Base-by-base conservation (phyloP, 768 basidiomycete species). In the Psilocybe tampanensis region DNA sequence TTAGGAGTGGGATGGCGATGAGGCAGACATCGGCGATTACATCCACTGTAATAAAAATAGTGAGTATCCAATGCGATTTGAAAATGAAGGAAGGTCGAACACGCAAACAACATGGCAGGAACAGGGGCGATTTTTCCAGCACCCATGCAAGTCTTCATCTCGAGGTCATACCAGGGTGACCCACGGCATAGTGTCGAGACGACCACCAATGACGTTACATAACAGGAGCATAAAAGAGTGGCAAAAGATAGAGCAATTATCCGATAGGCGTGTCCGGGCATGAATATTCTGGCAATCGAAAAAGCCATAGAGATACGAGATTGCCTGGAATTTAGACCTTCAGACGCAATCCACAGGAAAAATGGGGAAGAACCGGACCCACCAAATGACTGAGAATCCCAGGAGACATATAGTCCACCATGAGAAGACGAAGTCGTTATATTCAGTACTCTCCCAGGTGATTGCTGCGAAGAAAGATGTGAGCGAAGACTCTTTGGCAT, bases 11-110 rank as follows among this genome's bases (percentile, higher is more conserved):
- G n/a, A 64, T 61, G 15, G 49, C 41, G 26, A 70, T 60, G 1
- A 72, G 63, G 22, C 58, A 60, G 11, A 59, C 48, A 60, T 73
- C 72, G 1, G 66, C 60, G 13, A 59, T 22, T 19, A 70, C 44
- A 47, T 72, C 68, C 13, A 62, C 70, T 72, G 33, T 52, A 23
- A 26, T 15, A 29, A 12, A 21, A 19, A 12, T 1, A 47, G 23
- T 11, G 21, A 34, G 24, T 44, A 6, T 17, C 11, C 19, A 9
- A 39, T 29, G 29, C 26, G 8, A 29, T 34, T 6, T 12, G 32
- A 21, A 13, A 24, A 22, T 34, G 17, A 34, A 50, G 36, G 51
- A 21, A 4, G 26, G 21, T 47, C 44, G 13, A 36, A 50, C 44
- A n/a, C 18, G 52, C 23, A 36, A 48, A 49, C 33, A 50, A 11